Base-by-base conservation (phyloP, 768 basidiomycete genomes). In the Sistotremastrum niveocremeum region DNA sequence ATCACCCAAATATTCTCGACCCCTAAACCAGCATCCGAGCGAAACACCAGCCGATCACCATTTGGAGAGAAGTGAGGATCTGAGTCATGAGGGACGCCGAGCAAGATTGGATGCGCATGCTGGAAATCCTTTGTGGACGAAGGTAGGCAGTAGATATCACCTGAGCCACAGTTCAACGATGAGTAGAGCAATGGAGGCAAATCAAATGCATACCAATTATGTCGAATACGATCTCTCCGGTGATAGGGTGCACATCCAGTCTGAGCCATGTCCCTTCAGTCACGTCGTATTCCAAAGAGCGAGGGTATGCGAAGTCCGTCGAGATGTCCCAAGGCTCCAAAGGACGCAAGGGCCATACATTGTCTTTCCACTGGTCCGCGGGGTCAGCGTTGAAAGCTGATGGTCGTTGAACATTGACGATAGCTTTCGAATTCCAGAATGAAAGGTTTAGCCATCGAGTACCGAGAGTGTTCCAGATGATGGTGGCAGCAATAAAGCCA, bases 1-100 rank as follows among this genome's bases (percentile, higher is more conserved):
- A 66, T 72, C 12, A 79, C 66, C 81, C 81, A 85, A 5, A 85
- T 79, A 53, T 85, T 84, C 54, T 84, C 81, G 10, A 83, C 64
- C 4, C 83, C 83, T 3, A 81, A 65, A 34, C 68, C 80, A 5
- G 81, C 82, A 58, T 84, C 82, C 43, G 82, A 84, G 50, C 73
- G 70, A 57, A 80, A 85, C 3, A 76, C 76, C n/a, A 84, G 49
- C 39, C 66, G 64, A 46, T 77, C 71, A 0, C 83, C 81, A 36
- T 68, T 60, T 0, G 83, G 79, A 4, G 81, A 82, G 62, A 85
- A 84, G 49, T 72, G 78, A 1, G 81, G 81, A 57, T 84, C 79
- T 0, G 79, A 69, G 52, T 84, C 82, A 50, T 78, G 70, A 7
- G 83, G 83, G 11, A 81, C 64, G 2, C 83, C 83, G 0, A 66